Conservation (phyloP, 345 rosid species). For the Pelargonium nanum region DNA sequence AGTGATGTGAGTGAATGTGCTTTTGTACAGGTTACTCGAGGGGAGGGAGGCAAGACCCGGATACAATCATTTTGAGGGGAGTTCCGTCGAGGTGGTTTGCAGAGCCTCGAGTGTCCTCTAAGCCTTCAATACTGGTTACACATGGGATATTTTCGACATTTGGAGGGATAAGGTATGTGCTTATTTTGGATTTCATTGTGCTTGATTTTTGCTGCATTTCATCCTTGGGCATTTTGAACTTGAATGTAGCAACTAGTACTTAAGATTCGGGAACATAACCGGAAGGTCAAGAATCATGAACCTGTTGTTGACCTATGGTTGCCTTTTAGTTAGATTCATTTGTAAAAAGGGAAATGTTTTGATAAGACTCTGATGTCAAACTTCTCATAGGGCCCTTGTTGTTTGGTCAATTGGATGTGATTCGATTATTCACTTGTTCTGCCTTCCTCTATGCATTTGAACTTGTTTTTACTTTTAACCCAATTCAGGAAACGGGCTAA, state of each 20-base stretch:
- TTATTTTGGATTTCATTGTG: not conserved
- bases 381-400: not conserved
- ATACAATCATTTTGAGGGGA: constrained; percentile 63
- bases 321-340: not conserved
- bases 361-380: not conserved
- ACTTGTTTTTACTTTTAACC: not conserved
- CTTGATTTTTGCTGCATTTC: not conserved
- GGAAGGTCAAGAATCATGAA: not conserved
- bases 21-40: constrained; percentile 41
- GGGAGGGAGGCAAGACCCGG: constrained; percentile 59
- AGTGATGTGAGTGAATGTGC: not conserved
- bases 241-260: not conserved
- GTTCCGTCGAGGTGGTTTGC: constrained; percentile 93
- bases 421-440: not conserved
- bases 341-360: not conserved
- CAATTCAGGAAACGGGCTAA: not conserved
- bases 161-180: constrained; percentile 68
- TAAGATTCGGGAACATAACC: too few species aligned
- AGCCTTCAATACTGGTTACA: constrained; percentile 84
- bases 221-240: not conserved
- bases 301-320: not conserved
- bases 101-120: constrained; percentile 85
- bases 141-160: constrained; percentile 77
- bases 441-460: not conserved
- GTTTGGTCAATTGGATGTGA: not conserved